These are phyloP conservation scores for Oryza glumipatula DNA, from an alignment of 176 grass and related monocot genomes.

Conservation along the genomic window DNA sequence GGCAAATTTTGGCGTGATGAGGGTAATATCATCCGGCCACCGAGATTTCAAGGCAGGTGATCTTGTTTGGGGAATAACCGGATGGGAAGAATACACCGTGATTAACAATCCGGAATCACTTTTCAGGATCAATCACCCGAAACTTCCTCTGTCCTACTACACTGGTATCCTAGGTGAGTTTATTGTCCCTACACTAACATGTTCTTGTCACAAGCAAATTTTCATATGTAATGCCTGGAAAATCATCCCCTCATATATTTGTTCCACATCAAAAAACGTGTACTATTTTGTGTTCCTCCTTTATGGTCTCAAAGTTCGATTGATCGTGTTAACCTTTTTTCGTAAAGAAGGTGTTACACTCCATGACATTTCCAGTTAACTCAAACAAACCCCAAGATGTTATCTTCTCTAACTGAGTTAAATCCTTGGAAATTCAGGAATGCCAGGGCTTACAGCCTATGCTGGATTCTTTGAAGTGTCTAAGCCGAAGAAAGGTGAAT, in stretches of 20 bases:
- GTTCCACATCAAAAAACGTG: too few species aligned
- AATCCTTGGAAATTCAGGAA: constrained; percentile 3
- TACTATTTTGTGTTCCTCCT: too few species aligned
- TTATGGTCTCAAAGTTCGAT: too few species aligned
- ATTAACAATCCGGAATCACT: constrained; percentile 42
- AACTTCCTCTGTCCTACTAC: constrained; percentile 68
- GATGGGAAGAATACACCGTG: constrained; percentile 75
- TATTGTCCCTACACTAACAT: neutral
- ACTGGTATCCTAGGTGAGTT: constrained; percentile 65
- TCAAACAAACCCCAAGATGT: too few species aligned
- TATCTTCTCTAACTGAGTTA: neutral
- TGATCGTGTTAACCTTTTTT: neutral
- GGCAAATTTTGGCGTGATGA: constrained; percentile 40
- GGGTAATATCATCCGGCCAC: constrained; percentile 59
- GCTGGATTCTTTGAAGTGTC: constrained; percentile 51
- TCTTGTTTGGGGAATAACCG: constrained; percentile 50
- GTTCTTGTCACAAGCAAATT: neutral
- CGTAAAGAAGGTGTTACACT: neutral
- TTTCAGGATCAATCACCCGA: constrained; percentile 62
- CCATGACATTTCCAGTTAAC: too few species aligned
- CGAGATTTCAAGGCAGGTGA: constrained; percentile 53
- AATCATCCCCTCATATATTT: too few species aligned
- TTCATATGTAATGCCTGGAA: neutral
- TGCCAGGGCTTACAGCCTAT: constrained; percentile 63
- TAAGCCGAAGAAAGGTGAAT: constrained; percentile 57